Evolutionary conservation across 202 grass and related monocot genomes (phyloP), one percentile per base, ranked within the genome.

Genomic region (Panicum virgatum): DNA sequence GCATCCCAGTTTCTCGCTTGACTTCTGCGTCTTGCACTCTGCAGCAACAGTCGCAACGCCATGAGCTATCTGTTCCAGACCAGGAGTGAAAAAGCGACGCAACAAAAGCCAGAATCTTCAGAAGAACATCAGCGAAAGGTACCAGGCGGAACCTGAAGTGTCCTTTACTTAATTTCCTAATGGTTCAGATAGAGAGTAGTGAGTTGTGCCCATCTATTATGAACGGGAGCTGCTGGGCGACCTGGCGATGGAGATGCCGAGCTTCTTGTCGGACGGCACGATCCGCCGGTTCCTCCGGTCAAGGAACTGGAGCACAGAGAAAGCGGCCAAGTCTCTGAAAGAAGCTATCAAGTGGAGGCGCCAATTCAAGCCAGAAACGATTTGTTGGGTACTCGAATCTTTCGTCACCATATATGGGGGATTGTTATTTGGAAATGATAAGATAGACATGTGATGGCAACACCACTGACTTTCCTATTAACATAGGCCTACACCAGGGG

Each of bases 211-310:
- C 37, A 66, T 42, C 20, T 19, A 80, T 11, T 53, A 75, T 7
- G 86, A 84, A 0, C 76, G 81, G 7, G 52, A 58, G 23, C 32
- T 80, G 19, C 19, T 88, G 1, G 81, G 62, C 7, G 48, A 47
- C 37, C 23, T 84, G 52, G 22, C 20, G 62, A 47, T 36, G 4
- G 86, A 88, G 86, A 88, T 80, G 81, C 69, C 81, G 34, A 43
- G 51, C 26, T 88, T 88, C 76, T 30, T 88, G 42, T 27, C 86
- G 0, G 75, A 84, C 19, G 36, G 23, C 61, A 88, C 81, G 69
- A 80, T 88, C 69, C 86, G 69, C 14, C 81, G 86, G n/a, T 88
- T 88, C 69, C 86, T 88, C 62, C 52, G 81, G 11, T 62, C 81
- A 16, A 84, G 15, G 62, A 80, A 26, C 19, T 88, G 86, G 81